phyloP scores from a whole-genome alignment of 768 basidiomycete genomes.

The Pilatotrama ljubarskyi region DNA sequence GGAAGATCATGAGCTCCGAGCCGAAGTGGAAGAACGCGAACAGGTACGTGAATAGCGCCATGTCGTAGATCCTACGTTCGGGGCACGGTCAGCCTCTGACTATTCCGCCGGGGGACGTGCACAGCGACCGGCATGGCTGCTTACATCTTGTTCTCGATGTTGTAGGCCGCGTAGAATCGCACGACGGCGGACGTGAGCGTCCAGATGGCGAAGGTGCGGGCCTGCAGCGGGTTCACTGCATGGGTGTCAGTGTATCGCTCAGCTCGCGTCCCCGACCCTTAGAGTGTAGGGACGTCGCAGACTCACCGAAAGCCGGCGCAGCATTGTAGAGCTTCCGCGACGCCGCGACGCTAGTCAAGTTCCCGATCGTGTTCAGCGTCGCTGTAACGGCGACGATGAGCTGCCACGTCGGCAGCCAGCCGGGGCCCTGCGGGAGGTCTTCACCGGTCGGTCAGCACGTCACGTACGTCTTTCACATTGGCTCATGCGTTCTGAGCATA shows the following conservation, averaged over 20 bases:
- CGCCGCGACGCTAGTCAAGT: slow-evolving; percentile 72
- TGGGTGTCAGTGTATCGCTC: too few relatives aligned
- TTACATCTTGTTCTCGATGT: slow-evolving; percentile 81
- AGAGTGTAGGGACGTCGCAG: too few relatives aligned
- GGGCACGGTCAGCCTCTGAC: slow-evolving; percentile 10
- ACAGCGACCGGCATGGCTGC: slow-evolving; percentile 25
- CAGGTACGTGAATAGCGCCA: slow-evolving; percentile 84
- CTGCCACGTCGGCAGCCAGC: slow-evolving; percentile 87
- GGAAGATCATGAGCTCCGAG: slow-evolving; percentile 82
- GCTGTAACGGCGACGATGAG: slow-evolving; percentile 76
- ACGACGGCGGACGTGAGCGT: slow-evolving; percentile 84
- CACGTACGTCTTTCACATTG: not conserved
- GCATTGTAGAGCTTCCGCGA: slow-evolving; percentile 75
- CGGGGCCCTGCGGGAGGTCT: slow-evolving; percentile 61
- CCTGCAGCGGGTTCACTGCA: slow-evolving; percentile 82
- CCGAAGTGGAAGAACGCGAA: slow-evolving; percentile 90
- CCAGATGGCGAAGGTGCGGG: slow-evolving; percentile 90
- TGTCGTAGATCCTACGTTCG: slow-evolving; percentile 77
- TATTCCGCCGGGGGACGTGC: not conserved
- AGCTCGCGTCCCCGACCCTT: too few relatives aligned
- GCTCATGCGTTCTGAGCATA: slow-evolving; percentile 3
- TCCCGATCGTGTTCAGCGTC: slow-evolving; percentile 85
- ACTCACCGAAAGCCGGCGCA: slow-evolving; percentile 35
- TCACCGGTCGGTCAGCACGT: not conserved
- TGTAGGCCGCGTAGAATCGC: slow-evolving; percentile 85